Evolutionary conservation across 2,329 filamentous ascomycete species (phyloP), one percentile per base, ranked within the genome.

Genomic region (Parastagonospora nodorum): DNA sequence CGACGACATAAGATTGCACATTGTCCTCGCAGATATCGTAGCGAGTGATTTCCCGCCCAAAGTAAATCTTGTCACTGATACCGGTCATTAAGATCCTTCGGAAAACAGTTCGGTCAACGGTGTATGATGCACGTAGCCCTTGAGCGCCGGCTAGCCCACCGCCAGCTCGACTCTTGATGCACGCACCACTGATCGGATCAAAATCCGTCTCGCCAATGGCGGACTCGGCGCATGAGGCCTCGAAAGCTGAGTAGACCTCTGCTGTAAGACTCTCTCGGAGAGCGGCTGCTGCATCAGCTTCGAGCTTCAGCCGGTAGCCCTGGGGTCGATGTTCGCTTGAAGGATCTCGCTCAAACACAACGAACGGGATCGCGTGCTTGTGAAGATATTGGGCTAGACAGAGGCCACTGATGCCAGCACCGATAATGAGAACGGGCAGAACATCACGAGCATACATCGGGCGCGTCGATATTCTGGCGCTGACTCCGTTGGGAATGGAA

Each of bases 31-130:
- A 9, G 27, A 29, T 41, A 14, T 41, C 39, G 24, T 41, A 41
- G 39, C 27, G 4, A 11, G 11, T n/a, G n/a, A 41, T 28, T 29
- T 41, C 39, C 5, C 27, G 39, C 2, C 39, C 39, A 15, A 41
- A 41, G 19, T 31, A 12, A n/a, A 41, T 41, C 19, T 72, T 71
- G 32, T 74, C 67, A 45, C 69, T 71, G 47, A 75, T 73, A 53
- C 73, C 73, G 24, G 27, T 49, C 12, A 38, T 42, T n/a, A 55
- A 30, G 10, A 55, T 42, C 12, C 48, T 36, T 10, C 27, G 27
- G 12, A 50, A 45, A 37, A 52, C 45, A 7, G 53, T 42, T 5
- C 53, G 53, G n/a, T 49, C 51, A 7, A 55, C 32, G 2, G 53
- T 52, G 39, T 41, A 41, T 5, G 19, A 14, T 31, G 39, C 24